phyloP scores from a whole-genome alignment of 306 rosid species.

The Pterocarpus macrocarpus region DNA sequence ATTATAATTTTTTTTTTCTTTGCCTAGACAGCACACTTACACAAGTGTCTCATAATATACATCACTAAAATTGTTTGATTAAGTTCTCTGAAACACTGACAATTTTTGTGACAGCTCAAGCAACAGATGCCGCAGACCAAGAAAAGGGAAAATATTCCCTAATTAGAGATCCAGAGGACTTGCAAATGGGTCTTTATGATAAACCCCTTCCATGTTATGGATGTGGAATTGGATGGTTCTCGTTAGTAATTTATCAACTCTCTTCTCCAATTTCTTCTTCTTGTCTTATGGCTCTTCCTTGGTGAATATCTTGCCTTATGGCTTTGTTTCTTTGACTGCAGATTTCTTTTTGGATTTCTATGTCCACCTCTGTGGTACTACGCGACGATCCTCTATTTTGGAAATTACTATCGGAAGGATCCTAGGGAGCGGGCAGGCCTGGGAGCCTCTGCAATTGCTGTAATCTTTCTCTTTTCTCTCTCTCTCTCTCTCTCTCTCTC shows the following conservation, averaged over 20 bases:
- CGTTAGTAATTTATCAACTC: slow-evolving; percentile 66
- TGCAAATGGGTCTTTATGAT: slow-evolving; percentile 77
- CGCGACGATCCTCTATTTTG: slow-evolving; percentile 84
- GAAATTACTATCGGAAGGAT: slow-evolving; percentile 83
- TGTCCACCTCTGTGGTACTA: slow-evolving; percentile 90
- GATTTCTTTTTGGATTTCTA: slow-evolving; percentile 84
- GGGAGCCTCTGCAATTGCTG: slow-evolving; percentile 96
- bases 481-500: slow-evolving; percentile 16
- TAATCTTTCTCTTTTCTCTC: slow-evolving; percentile 51
- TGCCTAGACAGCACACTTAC: neutral
- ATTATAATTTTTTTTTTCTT: too few relatives aligned
- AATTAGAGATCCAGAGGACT: slow-evolving; percentile 79
- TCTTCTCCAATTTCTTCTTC: slow-evolving; percentile 27
- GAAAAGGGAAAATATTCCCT: slow-evolving; percentile 75
- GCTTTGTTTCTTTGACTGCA: slow-evolving; percentile 48
- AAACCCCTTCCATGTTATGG: slow-evolving; percentile 94
- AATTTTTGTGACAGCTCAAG: slow-evolving; percentile 67
- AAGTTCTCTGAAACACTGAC: slow-evolving; percentile 52
- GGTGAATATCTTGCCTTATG: neutral
- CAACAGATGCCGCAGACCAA: slow-evolving; percentile 57
- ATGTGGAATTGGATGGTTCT: slow-evolving; percentile 98
- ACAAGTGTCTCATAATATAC: neutral
- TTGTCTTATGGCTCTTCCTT: slow-evolving; percentile 25
- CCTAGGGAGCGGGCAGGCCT: slow-evolving; percentile 98
- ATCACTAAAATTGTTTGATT: slow-evolving; percentile 17